Conservation (phyloP, 148 eudicot genomes). For the Suaeda aralocaspica region DNA sequence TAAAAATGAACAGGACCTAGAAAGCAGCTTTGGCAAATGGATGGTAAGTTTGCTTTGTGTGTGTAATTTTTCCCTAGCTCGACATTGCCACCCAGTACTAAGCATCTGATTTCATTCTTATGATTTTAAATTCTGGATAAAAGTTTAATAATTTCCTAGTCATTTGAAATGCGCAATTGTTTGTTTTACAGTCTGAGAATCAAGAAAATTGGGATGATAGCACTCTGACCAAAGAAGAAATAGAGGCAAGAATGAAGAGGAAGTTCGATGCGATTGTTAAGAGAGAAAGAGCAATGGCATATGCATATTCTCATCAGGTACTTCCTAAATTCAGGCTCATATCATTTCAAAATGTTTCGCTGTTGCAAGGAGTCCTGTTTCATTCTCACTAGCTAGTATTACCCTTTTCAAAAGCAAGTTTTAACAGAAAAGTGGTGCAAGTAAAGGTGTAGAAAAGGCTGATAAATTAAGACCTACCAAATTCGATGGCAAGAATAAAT, state of each 20-base stretch:
- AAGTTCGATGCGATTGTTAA: constrained; percentile 77
- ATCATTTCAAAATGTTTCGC: background rate
- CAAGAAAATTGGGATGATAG: constrained; percentile 86
- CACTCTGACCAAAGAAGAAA: constrained; percentile 75
- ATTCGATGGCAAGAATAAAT: background rate
- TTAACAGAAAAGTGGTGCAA: too few relatives aligned
- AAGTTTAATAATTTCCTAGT: background rate
- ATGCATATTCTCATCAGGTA: constrained; percentile 96
- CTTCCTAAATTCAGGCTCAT: background rate
- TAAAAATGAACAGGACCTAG: constrained; percentile 52
- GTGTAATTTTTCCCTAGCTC: background rate
- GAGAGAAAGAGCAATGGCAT: constrained; percentile 94
- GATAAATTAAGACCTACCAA: background rate
- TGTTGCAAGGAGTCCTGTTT: constrained; percentile 4
- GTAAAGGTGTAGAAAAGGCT: background rate
- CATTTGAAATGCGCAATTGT: background rate
- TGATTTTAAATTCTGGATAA: too few relatives aligned
- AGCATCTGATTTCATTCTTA: background rate
- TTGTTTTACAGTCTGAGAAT: constrained; percentile 28
- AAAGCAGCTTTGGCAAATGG: constrained; percentile 62
- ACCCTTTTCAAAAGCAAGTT: background rate
- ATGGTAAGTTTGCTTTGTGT: constrained; percentile 30
- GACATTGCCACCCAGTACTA: background rate
- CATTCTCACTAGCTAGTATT: constrained; percentile 9
- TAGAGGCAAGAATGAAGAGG: constrained; percentile 60